Evolutionary conservation across 106 monocot genomes (phyloP), one percentile per base, ranked within the genome.

Genomic region (Vanilla planifolia): DNA sequence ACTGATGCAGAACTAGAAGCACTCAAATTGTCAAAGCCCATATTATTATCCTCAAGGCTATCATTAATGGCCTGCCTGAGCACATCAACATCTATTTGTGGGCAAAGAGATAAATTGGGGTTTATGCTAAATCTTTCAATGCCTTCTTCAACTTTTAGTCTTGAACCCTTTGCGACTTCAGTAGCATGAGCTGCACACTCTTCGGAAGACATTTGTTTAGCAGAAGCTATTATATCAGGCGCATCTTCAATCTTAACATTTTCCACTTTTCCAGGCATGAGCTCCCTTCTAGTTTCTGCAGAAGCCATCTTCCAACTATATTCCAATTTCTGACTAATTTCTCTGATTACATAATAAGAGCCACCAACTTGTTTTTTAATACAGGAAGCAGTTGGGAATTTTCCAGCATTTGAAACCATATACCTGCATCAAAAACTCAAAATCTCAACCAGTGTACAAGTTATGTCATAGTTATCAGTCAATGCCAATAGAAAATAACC

Each of bases 271-370:
- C 56, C 23, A 19, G 35, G n/a, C 33, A 36, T 40, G 20, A 20
- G 37, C 23, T 55, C 60, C n/a, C 68, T 52, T 61, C 72, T 34
- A 45, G 19, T 26, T 32, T 66, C 66, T 23, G 11, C 2, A 65
- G 42, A 48, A 15, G 55, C 13, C 46, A 23, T 45, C 63, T 66
- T 79, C 33, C 69, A 41, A 24, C 68, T 79, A 50, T 73, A 71
- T 58, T 75, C 43, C 53, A 88, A 29, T 74, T 83, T 83, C 55
- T 88, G 88, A 70, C 82, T 35, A 14, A 88, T 76, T 59, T 70
- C 62, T 53, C 79, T 76, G 14, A 73, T 24, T 24, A 21, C 22
- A 50, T 88, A 83, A 67, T 66, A 60, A 22, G 66, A 59, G 23
- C 88, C 88, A 34, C 88, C 88, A 53, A 71, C 21, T 46, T 76